These are phyloP conservation scores for Purshia tridentata DNA, from an alignment of 306 rosid species.

Conservation along the genomic window DNA sequence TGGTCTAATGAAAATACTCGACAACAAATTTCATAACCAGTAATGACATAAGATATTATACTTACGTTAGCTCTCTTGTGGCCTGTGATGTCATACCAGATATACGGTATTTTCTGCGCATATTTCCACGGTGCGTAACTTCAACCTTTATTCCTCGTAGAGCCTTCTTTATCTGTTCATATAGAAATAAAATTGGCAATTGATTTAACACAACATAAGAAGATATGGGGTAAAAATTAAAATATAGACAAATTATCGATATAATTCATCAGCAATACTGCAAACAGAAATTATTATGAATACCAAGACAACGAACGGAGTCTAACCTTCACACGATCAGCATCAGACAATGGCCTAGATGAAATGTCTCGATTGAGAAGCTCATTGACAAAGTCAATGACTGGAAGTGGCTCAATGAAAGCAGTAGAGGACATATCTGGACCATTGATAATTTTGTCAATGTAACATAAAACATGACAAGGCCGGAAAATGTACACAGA, in stretches of 20 bases:
- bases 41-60: not conserved
- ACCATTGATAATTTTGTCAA: conserved; percentile 22
- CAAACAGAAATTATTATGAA: not conserved
- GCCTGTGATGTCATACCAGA: conserved; percentile 89
- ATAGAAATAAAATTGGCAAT: not conserved
- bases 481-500: not conserved
- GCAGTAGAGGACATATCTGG: conserved; percentile 98
- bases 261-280: not conserved
- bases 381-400: conserved; percentile 74
- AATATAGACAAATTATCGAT: not conserved
- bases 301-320: conserved; percentile 2
- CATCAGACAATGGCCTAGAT: conserved; percentile 78
- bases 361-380: conserved; percentile 79
- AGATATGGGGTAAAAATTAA: too few species aligned
- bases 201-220: not conserved
- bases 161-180: conserved; percentile 80
- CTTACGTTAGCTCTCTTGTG: conserved; percentile 87
- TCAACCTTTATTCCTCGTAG: conserved; percentile 93
- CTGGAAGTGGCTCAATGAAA: conserved; percentile 91
- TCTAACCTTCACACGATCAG: conserved; percentile 88
- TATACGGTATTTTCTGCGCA: conserved; percentile 90
- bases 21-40: conserved; percentile 64
- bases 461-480: not conserved
- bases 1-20: conserved; percentile 65
- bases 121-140: conserved; percentile 91